These are phyloP conservation scores for Penicillium egyptiacum DNA, from an alignment of 495 filamentous ascomycete species.

Conservation along the genomic window DNA sequence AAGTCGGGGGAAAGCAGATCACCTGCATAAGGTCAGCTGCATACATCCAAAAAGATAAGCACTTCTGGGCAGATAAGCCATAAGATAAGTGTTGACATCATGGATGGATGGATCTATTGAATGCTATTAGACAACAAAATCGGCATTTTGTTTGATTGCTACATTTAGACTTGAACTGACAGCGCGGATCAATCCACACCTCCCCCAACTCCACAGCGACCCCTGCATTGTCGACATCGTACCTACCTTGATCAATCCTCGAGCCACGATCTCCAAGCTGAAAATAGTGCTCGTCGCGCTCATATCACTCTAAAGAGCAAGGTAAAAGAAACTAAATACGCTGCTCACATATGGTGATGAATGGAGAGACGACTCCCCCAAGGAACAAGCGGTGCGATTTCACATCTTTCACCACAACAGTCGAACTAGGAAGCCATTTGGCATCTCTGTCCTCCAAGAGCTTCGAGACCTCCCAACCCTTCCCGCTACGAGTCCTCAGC, in stretches of 20 bases:
- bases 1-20: not conserved
- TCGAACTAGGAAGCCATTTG: not conserved
- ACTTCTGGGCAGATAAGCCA: slow-evolving; percentile 1
- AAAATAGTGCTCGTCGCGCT: not conserved
- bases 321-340: not conserved
- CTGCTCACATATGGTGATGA: slow-evolving; percentile 12
- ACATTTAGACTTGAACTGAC: not conserved
- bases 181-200: not conserved
- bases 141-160: not conserved
- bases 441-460: not conserved
- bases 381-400: slow-evolving; percentile 15
- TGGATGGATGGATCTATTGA: too few relatives aligned
- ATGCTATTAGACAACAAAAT: not conserved
- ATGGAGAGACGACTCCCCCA: slow-evolving; percentile 14
- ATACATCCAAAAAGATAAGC: slow-evolving; percentile 13
- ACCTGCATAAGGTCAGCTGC: not conserved
- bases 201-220: not conserved
- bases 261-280: not conserved
- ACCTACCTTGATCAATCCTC: not conserved
- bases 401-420: not conserved
- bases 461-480: not conserved
- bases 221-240: not conserved
- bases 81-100: not conserved
- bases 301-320: not conserved
- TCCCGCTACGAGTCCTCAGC: not conserved